Evolutionary conservation across 805 yeast genomes (phyloP).

Genomic region (Candida sonorensis): DNA sequence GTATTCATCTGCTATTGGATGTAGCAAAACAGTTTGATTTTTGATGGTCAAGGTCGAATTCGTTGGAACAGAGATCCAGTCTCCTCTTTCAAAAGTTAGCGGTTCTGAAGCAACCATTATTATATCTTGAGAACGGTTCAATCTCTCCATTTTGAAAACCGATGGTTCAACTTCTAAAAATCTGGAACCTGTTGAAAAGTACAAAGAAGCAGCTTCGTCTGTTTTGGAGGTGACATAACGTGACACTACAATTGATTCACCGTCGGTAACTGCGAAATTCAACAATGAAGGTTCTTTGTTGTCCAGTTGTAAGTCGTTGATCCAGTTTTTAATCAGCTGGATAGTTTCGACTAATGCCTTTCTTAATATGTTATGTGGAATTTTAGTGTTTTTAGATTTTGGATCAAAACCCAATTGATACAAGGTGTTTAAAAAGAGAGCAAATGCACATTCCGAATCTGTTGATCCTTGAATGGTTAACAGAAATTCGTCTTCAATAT

Average conservation of each 20-base stretch:
- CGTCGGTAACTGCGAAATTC: conserved; percentile 95
- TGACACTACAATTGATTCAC: conserved; percentile 76
- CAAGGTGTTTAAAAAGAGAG: conserved; percentile 73
- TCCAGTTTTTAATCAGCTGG: conserved; percentile 73
- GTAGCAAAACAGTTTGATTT: conserved; percentile 80
- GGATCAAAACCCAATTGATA: conserved; percentile 75
- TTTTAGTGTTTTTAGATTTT: conserved; percentile 13
- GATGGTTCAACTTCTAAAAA: conserved; percentile 90
- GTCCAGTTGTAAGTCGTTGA: conserved; percentile 46
- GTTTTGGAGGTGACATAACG: conserved; percentile 83
- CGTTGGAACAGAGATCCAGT: conserved; percentile 96
- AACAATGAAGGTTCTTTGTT: conserved; percentile 70
- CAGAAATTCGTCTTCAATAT: conserved; percentile 75
- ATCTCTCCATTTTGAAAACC: conserved; percentile 87
- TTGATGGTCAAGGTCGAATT: conserved; percentile 78
- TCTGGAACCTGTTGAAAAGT: conserved; percentile 88
- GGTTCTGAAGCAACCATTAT: conserved; percentile 96
- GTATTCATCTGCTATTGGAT: conserved; percentile 87
- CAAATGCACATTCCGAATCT: conserved; percentile 94
- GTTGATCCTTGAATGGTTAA: conserved; percentile 85
- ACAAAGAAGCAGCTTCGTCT: conserved; percentile 94
- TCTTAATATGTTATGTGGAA: conserved; percentile 49
- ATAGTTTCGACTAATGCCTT: conserved; percentile 69
- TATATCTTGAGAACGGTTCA: conserved; percentile 88
- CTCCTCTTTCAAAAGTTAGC: conserved; percentile 90